These are phyloP conservation scores for Vanrija sp. DNA, from an alignment of 1,284 basidiomycete species.

Conservation along the genomic window DNA sequence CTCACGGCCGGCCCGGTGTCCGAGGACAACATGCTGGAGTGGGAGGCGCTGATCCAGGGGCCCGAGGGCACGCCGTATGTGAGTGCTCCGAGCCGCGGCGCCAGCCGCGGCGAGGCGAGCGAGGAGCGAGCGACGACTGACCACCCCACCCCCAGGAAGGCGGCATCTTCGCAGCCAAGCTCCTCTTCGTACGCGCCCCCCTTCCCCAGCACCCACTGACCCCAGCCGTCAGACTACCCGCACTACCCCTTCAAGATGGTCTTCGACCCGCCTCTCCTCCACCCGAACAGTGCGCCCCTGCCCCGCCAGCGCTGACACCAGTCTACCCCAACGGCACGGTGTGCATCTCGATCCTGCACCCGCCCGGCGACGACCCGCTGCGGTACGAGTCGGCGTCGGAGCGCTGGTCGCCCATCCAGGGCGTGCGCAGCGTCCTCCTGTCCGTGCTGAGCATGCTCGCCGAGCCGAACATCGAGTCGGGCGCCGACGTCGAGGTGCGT, in stretches of 20 bases:
- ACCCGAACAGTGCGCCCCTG: conserved; percentile 80
- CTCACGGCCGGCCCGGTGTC: conserved; percentile 86
- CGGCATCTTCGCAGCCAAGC: conserved; percentile 87
- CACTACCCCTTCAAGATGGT: conserved; percentile 97
- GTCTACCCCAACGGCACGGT: conserved; percentile 89
- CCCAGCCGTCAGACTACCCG: conserved; percentile 83
- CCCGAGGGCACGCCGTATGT: conserved; percentile 97
- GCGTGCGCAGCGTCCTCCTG: conserved; percentile 89
- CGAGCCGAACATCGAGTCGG: conserved; percentile 99
- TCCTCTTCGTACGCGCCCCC: conserved; percentile 74
- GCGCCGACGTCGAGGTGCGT: conserved; percentile 82
- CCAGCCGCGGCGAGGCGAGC: background rate
- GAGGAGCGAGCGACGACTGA: background rate
- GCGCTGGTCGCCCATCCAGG: conserved; percentile 88
- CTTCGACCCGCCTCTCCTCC: conserved; percentile 93
- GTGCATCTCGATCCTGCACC: conserved; percentile 97
- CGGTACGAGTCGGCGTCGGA: conserved; percentile 84
- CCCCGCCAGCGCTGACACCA: conserved; percentile 40
- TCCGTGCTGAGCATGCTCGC: conserved; percentile 99
- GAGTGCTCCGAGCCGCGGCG: conserved; percentile 36
- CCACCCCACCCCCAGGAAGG: conserved; percentile 73
- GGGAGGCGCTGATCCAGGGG: conserved; percentile 95
- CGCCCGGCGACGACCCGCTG: conserved; percentile 81
- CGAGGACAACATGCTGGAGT: conserved; percentile 94
- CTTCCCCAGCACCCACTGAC: conserved; percentile 5